A percentile compares a stretch with the other conserved stretches of the same genome.
Conservation (phyloP, 257 asterid species). For the Solanum infundibuliforme region DNA sequence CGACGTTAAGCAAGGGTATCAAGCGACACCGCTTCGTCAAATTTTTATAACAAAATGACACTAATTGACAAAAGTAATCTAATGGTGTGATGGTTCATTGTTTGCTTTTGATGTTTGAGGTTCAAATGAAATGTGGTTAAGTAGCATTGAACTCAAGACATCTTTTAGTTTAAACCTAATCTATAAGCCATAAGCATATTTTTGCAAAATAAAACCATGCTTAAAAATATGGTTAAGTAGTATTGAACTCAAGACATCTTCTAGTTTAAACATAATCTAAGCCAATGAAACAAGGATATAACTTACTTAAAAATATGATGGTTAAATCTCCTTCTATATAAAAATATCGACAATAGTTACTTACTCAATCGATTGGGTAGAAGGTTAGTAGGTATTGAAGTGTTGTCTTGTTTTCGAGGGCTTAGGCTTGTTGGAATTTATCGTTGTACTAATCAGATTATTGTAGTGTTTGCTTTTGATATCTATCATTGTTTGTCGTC, state of each 20-base stretch:
- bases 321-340: too few species aligned
- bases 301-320: too few species aligned
- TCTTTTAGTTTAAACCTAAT: not conserved
- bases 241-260: not conserved
- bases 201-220: not conserved
- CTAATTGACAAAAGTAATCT: not conserved
- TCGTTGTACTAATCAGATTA: not conserved
- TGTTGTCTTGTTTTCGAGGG: too few species aligned
- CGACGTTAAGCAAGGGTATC: not conserved
- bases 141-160: not conserved
- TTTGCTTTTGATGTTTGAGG: not conserved
- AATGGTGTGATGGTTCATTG: not conserved
- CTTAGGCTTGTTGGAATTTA: not conserved
- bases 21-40: not conserved
- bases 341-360: too few species aligned
- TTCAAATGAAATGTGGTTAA: not conserved
- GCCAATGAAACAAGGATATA: not conserved
- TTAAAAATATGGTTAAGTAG: not conserved
- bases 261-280: not conserved
- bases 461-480: not conserved
- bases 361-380: too few species aligned
- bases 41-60: not conserved
- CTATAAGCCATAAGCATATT: not conserved
- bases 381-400: not conserved
- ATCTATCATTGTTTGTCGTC: accelerated